Conservation (phyloP, 2,329 filamentous ascomycete genomes). For the Colletotrichum salicis region DNA sequence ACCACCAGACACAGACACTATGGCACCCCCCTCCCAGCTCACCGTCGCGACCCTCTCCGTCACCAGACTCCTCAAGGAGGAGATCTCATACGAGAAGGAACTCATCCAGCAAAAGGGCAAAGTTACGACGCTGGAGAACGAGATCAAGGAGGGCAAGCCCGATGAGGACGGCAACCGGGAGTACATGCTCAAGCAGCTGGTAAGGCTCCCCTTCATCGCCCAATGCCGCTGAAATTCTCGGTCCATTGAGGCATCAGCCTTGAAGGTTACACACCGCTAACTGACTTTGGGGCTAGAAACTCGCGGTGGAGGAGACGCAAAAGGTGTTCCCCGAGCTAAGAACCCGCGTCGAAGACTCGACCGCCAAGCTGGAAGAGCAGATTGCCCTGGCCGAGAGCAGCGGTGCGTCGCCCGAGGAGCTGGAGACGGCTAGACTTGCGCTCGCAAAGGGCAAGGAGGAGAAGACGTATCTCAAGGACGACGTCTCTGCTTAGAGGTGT, state of each 20-base stretch:
- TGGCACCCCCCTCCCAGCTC: slow-evolving; percentile 82
- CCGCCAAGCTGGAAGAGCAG: slow-evolving; percentile 79
- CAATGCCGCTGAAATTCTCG: background rate
- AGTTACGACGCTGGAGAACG: slow-evolving; percentile 74
- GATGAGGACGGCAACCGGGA: slow-evolving; percentile 79
- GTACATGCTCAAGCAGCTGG: slow-evolving; percentile 88
- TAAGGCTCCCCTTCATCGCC: slow-evolving; percentile 49
- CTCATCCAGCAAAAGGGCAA: slow-evolving; percentile 78
- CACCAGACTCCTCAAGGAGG: slow-evolving; percentile 88
- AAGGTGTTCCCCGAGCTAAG: slow-evolving; percentile 80
- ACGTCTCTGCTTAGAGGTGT: background rate
- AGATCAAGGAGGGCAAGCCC: slow-evolving; percentile 59
- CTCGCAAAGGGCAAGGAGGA: slow-evolving; percentile 60
- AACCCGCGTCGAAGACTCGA: slow-evolving; percentile 76
- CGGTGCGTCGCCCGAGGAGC: slow-evolving; percentile 58
- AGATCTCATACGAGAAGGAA: slow-evolving; percentile 90
- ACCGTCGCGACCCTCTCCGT: slow-evolving; percentile 83
- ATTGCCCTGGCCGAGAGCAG: slow-evolving; percentile 71
- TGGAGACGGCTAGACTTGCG: slow-evolving; percentile 65
- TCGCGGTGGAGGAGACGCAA: slow-evolving; percentile 87
- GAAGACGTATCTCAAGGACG: slow-evolving; percentile 27
- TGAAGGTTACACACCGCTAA: background rate
- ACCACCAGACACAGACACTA: slow-evolving; percentile 48
- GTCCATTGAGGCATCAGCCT: background rate
- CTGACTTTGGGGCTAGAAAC: slow-evolving; percentile 62